These are phyloP conservation scores for Polysphondylium violaceum DNA, from an alignment of 78 protist genomes.

Conservation along the genomic window DNA sequence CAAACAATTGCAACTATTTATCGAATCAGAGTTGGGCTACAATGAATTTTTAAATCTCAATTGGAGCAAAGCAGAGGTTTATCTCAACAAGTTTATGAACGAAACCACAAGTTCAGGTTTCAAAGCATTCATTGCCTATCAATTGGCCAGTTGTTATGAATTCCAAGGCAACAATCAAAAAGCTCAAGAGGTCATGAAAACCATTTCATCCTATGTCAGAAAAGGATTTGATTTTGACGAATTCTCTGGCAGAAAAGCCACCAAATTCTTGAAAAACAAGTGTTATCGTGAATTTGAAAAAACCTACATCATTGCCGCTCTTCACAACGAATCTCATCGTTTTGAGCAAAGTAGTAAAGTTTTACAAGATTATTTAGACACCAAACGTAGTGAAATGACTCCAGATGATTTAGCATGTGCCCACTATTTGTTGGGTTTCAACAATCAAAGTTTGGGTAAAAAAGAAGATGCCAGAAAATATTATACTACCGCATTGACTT, in stretches of 20 bases:
- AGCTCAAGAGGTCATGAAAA: neutral
- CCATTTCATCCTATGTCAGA: conserved; percentile 17
- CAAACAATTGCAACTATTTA: conserved; percentile 63
- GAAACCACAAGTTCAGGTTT: conserved; percentile 61
- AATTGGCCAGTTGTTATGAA: conserved; percentile 62
- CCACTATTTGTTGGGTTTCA: conserved; percentile 45
- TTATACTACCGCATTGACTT: conserved; percentile 17
- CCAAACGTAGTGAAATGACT: neutral
- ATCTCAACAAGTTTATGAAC: conserved; percentile 33
- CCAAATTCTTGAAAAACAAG: conserved; percentile 37
- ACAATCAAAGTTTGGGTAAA: conserved; percentile 58
- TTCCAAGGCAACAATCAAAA: conserved; percentile 13
- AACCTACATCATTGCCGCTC: conserved; percentile 13
- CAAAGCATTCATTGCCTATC: conserved; percentile 64
- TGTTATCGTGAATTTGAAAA: conserved; percentile 8
- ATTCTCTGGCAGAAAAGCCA: conserved; percentile 54
- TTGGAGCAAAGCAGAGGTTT: conserved; percentile 31
- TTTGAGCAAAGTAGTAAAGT: conserved; percentile 26
- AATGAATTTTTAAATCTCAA: conserved; percentile 69
- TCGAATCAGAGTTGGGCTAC: conserved; percentile 76
- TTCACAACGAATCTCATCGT: conserved; percentile 50
- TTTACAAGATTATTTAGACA: neutral
- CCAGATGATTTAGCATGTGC: conserved; percentile 30
- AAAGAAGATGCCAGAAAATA: conserved; percentile 41
- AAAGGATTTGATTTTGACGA: conserved; percentile 79